Base-by-base conservation (phyloP, 2,329 filamentous ascomycete species). In the Chrysoporthe puriensis region DNA sequence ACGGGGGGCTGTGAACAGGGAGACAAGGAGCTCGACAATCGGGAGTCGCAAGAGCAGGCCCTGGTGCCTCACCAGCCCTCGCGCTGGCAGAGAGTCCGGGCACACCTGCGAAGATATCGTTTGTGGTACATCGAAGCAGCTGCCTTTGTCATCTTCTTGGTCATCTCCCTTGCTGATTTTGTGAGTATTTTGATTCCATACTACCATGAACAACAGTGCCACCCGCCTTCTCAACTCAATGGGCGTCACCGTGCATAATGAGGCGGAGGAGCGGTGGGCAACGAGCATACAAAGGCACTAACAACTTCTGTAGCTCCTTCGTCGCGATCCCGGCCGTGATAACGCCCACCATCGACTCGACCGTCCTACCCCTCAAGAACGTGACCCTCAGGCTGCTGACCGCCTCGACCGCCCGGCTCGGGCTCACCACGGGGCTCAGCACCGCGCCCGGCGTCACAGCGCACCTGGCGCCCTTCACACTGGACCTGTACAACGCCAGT, bases 241-340 rank as follows among this genome's bases (percentile, higher is more conserved):
- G 48, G 13, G 8, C 7, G 2, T 11, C 21, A 2, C 21, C n/a
- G 3, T 32, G 3, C n/a, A 32, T 13, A 1, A 7, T 48, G 43
- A 16, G 13, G 6, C 4, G 14, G 46, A 50, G n/a, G 46, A 9
- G n/a, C 8, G 1, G 11, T 3, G 46, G n/a, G n/a, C 46, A 3
- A 50, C n/a, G n/a, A 26, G 26, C 26, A 26, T 26, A 26, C 26
- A 2, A 26, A 26, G 26, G 26, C 26, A 26, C 26, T 26, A 26
- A 26, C 26, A 26, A 26, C 26, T 26, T 26, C 26, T 26, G 26
- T 54, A 84, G 83, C 42, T 85, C 85, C 74, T 74, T 78, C 26
- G 77, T 83, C 21, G 80, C 81, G 8, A 77, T 85, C 40, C 83
- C 83, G 1, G 78, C 78, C n/a, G 79, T 84, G 43, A 78, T 82